Evolutionary conservation across 768 basidiomycete genomes (phyloP).

Genomic region (Mycena capillaripes): DNA sequence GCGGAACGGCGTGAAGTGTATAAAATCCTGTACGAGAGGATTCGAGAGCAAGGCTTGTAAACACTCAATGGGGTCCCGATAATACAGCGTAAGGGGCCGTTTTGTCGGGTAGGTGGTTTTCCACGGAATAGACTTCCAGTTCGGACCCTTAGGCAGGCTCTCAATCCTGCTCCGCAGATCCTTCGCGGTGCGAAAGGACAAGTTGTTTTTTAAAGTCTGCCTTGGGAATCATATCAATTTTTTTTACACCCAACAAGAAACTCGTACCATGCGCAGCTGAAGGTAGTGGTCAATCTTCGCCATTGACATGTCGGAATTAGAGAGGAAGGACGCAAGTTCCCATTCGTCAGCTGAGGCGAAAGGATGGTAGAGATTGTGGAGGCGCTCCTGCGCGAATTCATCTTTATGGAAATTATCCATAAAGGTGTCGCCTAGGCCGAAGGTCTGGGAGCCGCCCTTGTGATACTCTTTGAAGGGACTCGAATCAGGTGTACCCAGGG

Average conservation of each 20-base stretch:
- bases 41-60: not conserved
- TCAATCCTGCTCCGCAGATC: not conserved
- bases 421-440: not conserved
- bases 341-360: not conserved
- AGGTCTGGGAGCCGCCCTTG: not conserved
- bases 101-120: not conserved
- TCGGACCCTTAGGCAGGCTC: not conserved
- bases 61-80: slow-evolving; percentile 8
- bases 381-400: not conserved
- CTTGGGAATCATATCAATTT: too few species aligned
- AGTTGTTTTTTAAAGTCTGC: not conserved
- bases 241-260: not conserved
- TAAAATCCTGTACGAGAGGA: not conserved
- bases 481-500: not conserved
- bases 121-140: not conserved
- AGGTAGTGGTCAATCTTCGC: not conserved
- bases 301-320: not conserved
- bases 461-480: not conserved
- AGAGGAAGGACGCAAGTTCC: not conserved
- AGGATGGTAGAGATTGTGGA: not conserved
- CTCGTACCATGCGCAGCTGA: not conserved
- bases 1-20: slow-evolving; percentile 17
- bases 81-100: not conserved
- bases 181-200: not conserved
- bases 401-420: not conserved